Evolutionary conservation across 805 yeast genomes (phyloP), one percentile per base, ranked within the genome.

Genomic region (Groenewaldozyma salmanticensis): DNA sequence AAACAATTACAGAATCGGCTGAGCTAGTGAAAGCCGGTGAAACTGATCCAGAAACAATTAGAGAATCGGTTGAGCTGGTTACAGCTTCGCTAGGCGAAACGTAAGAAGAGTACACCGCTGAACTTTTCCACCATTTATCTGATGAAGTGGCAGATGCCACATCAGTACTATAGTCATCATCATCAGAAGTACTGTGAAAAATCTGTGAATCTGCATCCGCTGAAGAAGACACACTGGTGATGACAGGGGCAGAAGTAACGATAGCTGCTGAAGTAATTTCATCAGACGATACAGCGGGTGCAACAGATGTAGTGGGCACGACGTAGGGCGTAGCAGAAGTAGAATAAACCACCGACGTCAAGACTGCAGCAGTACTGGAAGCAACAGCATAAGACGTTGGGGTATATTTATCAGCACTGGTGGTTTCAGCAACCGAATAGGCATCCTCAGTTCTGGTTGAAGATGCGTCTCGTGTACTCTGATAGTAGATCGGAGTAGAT

Each of bases 401-500:
- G 7, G 29, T 13, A 24, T 24, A 7, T 7, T 7, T 24, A 9
- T 13, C 9, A 9, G 39, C 31, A 13, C 42, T 11, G 3, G 42
- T 19, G 20, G 39, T 5, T 13, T 41, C 22, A 22, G 38, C 37
- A 34, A 39, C 38, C 33, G 33, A 24, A 13, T n/a, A n/a, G n/a
- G n/a, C n/a, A n/a, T n/a, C n/a, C n/a, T n/a, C n/a, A n/a, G n/a
- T n/a, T n/a, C n/a, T n/a, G n/a, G n/a, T n/a, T n/a, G n/a, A n/a
- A n/a, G n/a, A n/a, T n/a, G n/a, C n/a, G n/a, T n/a, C n/a, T n/a
- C n/a, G n/a, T n/a, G n/a, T n/a, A n/a, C n/a, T n/a, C n/a, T n/a
- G n/a, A n/a, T n/a, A n/a, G n/a, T n/a, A n/a, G n/a, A n/a, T n/a
- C n/a, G n/a, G n/a, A n/a, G n/a, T n/a, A n/a, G n/a, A n/a, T n/a